phyloP scores from a whole-genome alignment of 177 flowering plant genomes.

The Vitis hybrid region DNA sequence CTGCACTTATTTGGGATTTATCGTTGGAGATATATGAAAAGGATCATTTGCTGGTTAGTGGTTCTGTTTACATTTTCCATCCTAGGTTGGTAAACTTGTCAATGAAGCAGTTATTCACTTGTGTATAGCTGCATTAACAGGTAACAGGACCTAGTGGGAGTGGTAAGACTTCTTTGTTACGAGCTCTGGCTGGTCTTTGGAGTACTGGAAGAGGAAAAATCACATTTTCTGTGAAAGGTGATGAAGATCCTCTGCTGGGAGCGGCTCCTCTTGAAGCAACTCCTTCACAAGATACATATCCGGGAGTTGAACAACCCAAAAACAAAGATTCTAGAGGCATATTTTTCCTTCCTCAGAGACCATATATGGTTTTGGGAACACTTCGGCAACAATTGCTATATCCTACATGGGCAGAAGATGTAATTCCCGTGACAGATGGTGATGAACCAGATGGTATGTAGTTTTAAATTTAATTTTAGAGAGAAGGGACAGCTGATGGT shows the following conservation, averaged over 20 bases:
- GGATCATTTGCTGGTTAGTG: slow-evolving; percentile 80
- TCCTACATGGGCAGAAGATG: slow-evolving; percentile 74
- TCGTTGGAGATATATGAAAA: slow-evolving; percentile 53
- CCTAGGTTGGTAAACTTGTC: slow-evolving; percentile 2
- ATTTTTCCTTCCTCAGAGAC: slow-evolving; percentile 95
- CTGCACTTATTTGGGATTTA: slow-evolving; percentile 65
- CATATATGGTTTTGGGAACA: slow-evolving; percentile 95
- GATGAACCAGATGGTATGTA: slow-evolving; percentile 47
- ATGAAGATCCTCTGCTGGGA: slow-evolving; percentile 26
- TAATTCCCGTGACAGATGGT: slow-evolving; percentile 20
- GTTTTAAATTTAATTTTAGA: slow-evolving; percentile 5
- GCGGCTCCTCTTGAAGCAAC: slow-evolving; percentile 22
- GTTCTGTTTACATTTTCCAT: slow-evolving; percentile 2
- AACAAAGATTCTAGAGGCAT: slow-evolving; percentile 35
- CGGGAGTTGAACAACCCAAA: slow-evolving; percentile 14
- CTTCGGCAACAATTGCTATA: slow-evolving; percentile 94
- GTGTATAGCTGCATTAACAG: slow-evolving; percentile 31
- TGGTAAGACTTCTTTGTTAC: slow-evolving; percentile 91
- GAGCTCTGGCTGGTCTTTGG: slow-evolving; percentile 98
- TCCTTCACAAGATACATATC: slow-evolving; percentile 7
- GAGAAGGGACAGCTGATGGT: no score
- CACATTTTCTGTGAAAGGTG: slow-evolving; percentile 51
- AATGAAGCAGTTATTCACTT: slow-evolving; percentile 4
- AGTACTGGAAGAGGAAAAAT: slow-evolving; percentile 75
- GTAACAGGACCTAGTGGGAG: slow-evolving; percentile 94